Conservation (phyloP, 2,329 filamentous ascomycete species). For the Fusarium proliferatum region DNA sequence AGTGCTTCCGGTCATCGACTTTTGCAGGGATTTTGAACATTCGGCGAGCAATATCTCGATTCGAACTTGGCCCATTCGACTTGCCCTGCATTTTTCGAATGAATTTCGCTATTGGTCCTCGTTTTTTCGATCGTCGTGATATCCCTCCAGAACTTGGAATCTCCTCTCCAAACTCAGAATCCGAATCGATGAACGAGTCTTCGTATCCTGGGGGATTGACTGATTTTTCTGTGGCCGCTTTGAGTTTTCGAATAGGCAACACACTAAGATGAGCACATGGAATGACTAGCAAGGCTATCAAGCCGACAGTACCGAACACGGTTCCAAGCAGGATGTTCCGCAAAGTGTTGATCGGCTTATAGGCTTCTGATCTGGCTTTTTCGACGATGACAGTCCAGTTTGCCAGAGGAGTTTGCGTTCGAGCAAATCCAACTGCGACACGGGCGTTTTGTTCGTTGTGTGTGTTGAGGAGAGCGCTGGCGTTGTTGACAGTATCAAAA, state of each 20-base stretch:
- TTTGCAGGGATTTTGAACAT: constrained; percentile 87
- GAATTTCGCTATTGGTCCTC: constrained; percentile 54
- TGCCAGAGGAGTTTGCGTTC: constrained; percentile 73
- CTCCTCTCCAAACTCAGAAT: constrained; percentile 56
- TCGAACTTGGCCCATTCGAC: constrained; percentile 45
- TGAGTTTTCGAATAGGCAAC: constrained; percentile 80
- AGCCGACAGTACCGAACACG: constrained; percentile 83
- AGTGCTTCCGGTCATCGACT: constrained; percentile 79
- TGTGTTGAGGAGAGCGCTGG: constrained; percentile 75
- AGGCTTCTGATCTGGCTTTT: constrained; percentile 78
- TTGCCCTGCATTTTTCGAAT: constrained; percentile 52
- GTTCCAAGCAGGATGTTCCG: constrained; percentile 84
- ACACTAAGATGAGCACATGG: constrained; percentile 87
- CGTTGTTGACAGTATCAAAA: constrained; percentile 68
- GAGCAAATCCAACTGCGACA: constrained; percentile 85
- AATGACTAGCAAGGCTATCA: constrained; percentile 76
- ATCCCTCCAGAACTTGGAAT: constrained; percentile 54
- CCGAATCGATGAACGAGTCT: constrained; percentile 57
- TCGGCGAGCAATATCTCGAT: constrained; percentile 57
- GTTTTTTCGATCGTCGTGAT: constrained; percentile 59
- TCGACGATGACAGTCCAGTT: constrained; percentile 89
- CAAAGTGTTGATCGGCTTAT: constrained; percentile 78
- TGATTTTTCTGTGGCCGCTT: constrained; percentile 78
- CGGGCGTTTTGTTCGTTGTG: constrained; percentile 75
- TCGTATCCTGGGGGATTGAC: constrained; percentile 73